Percentiles rank a stretch among this genome's conserved stretches.
Evolutionary conservation across 108 stramenopile genomes (phyloP).

Genomic region (Cyclotella choctawhatcheeana): DNA sequence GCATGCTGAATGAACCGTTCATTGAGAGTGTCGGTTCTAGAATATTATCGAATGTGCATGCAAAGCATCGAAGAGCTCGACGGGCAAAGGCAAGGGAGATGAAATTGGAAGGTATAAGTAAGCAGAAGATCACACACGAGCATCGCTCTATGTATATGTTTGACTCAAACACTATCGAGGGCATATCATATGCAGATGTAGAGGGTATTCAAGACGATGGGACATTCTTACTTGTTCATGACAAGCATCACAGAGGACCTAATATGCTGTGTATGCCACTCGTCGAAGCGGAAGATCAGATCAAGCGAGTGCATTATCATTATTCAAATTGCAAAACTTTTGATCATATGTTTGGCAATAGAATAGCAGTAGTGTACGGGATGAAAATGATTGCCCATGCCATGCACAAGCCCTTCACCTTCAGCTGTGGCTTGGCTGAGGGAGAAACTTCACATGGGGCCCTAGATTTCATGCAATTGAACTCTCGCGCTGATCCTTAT

Average conservation of each 20-base stretch:
- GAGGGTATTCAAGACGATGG: background rate
- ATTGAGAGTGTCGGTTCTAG: no score
- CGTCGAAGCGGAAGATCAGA: background rate
- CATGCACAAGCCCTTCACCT: background rate
- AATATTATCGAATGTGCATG: no score
- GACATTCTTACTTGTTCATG: background rate
- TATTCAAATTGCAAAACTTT: background rate
- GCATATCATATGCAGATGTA: background rate
- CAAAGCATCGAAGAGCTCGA: no score
- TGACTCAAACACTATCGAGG: background rate
- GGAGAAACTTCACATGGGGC: background rate
- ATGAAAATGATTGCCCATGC: conserved; percentile 1
- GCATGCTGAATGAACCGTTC: no score
- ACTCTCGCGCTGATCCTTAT: background rate
- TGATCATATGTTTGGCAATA: conserved; percentile 9
- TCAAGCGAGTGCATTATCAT: conserved; percentile 6
- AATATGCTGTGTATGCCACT: background rate
- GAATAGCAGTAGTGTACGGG: background rate
- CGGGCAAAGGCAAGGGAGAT: no score
- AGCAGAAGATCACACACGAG: no score
- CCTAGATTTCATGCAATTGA: background rate
- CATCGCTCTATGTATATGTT: no score
- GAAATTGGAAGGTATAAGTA: no score
- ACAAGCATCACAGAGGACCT: background rate
- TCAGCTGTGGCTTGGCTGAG: conserved; percentile 6